Percentiles rank a stretch among this genome's conserved stretches.
These are phyloP conservation scores for Saccharum officinarum DNA, from an alignment of 176 grass and related monocot genomes.

Conservation along the genomic window DNA sequence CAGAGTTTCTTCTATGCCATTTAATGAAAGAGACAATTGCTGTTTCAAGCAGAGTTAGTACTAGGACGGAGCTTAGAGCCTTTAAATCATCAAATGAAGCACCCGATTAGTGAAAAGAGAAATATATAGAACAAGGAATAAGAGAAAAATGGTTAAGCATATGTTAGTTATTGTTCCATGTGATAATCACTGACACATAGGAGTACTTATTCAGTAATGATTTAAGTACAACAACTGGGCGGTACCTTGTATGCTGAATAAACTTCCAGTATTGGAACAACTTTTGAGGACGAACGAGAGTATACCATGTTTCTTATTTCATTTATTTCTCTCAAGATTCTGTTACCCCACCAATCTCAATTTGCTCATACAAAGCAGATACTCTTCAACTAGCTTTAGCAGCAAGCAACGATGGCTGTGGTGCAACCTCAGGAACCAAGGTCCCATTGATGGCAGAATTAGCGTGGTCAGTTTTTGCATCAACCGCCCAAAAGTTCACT, in stretches of 20 bases:
- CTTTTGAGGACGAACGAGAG: not conserved
- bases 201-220: not conserved
- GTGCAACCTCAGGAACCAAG: slow-evolving; percentile 27
- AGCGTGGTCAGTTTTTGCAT: slow-evolving; percentile 4
- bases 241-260: not conserved
- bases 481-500: slow-evolving; percentile 50
- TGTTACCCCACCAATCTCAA: not conserved
- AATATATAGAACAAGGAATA: not conserved
- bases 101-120: not conserved
- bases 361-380: not conserved
- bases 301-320: not conserved
- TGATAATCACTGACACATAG: not conserved
- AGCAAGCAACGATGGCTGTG: slow-evolving; percentile 7
- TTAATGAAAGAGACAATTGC: not conserved
- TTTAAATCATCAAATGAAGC: not conserved
- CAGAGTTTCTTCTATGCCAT: not conserved
- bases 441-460: slow-evolving; percentile 15
- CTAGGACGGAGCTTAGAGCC: not conserved
- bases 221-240: not conserved
- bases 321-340: not conserved
- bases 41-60: not conserved
- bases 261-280: not conserved
- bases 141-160: not conserved
- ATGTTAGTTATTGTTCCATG: not conserved
- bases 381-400: slow-evolving; percentile 55